These are phyloP conservation scores for Candida smagusa DNA, from an alignment of 1,139 yeast species.

Conservation along the genomic window DNA sequence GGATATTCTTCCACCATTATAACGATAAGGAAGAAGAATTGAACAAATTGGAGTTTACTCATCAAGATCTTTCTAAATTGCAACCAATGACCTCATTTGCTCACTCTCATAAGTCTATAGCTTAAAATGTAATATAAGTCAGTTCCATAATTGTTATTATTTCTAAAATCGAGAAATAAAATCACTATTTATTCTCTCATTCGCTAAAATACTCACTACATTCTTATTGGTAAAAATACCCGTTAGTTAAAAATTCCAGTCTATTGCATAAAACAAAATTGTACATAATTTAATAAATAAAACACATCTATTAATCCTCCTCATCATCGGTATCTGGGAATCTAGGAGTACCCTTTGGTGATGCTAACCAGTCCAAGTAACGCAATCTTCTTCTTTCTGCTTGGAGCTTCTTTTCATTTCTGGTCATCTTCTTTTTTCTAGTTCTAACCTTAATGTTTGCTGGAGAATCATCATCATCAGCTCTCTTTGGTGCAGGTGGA, in stretches of 20 bases:
- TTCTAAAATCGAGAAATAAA: no score
- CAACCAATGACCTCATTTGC: slow-evolving; percentile 12
- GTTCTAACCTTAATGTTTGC: slow-evolving; percentile 90
- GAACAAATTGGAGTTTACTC: slow-evolving; percentile 15
- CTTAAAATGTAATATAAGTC: no score
- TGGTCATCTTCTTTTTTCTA: slow-evolving; percentile 94
- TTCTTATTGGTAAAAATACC: no score
- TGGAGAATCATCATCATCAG: slow-evolving; percentile 84
- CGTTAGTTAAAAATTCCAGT: no score
- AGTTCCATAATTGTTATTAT: no score
- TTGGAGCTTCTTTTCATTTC: slow-evolving; percentile 90
- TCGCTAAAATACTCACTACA: no score
- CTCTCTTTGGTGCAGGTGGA: slow-evolving; percentile 40
- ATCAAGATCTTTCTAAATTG: slow-evolving; percentile 4
- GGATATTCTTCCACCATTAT: slow-evolving; percentile 18
- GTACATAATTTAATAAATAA: neutral
- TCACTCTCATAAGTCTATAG: slow-evolving; percentile 7
- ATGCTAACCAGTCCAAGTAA: slow-evolving; percentile 89
- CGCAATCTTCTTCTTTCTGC: slow-evolving; percentile 93
- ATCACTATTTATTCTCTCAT: no score
- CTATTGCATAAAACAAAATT: no score
- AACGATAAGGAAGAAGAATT: slow-evolving; percentile 18
- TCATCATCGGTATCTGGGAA: slow-evolving; percentile 94
- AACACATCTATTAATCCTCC: slow-evolving; percentile 38
- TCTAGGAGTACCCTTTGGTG: slow-evolving; percentile 97